Base-by-base conservation (phyloP, 148 eudicot genomes). In the Bassia scoparia region DNA sequence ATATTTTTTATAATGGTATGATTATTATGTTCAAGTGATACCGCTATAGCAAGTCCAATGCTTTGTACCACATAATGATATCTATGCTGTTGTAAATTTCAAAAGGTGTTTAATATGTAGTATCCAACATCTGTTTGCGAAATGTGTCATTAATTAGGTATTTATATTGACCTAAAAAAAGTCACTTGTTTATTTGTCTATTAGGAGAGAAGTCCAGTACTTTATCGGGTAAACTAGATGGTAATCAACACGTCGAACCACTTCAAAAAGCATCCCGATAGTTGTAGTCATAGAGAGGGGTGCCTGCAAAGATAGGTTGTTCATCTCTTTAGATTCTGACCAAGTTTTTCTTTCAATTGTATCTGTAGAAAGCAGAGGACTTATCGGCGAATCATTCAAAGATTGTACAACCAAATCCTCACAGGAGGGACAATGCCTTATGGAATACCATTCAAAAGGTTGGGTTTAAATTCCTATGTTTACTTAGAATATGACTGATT, bases 31-130 rank as follows among this genome's bases (percentile, higher is more conserved):
- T 67, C 89, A 88, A 69, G 76, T 83, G n/a, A n/a, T 75, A 24
- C 84, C 90, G 58, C 81, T 95, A 68, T 96, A 95, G 87, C 99
- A 82, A 21, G 80, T 70, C 62, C 41, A 29, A 24, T n/a, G 27
- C 46, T 49, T n/a, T 55, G 30, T 49, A 16, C 5, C 14, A 11
- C 33, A 43, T 29, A 67, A 30, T 30, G 8, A 17, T 48, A 41
- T 29, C 99, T 68, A 95, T 92, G n/a, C n/a, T n/a, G n/a, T 96
- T 97, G 99, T 83, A 97, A 95, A 29, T n/a, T 11, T 68, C 96
- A 95, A 71, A 95, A 92, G 97, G 99, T 44, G 12, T 30, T 65
- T 12, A 34, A 61, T 77, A 41, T 14, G 8, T 1, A 41, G 46
- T 15, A 12, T 9, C 58, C 59, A 69, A 50, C 30, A 61, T 31